These are phyloP conservation scores for Zygosaccharomyces pseudobailii DNA, from an alignment of 1,139 yeast genomes.

Conservation along the genomic window DNA sequence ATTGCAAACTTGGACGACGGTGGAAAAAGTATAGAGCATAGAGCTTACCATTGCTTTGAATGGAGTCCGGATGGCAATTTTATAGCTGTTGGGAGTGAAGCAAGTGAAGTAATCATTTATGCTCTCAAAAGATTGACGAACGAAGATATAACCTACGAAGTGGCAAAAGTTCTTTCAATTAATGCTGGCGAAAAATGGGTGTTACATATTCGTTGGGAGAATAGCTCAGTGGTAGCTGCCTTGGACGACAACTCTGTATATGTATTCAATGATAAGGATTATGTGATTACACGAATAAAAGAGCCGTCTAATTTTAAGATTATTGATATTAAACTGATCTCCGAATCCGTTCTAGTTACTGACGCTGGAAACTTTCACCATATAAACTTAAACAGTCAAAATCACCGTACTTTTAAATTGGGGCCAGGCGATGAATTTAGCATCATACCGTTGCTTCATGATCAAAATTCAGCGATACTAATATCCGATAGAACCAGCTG, in stretches of 20 bases:
- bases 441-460: slow-evolving; percentile 22
- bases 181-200: slow-evolving; percentile 20
- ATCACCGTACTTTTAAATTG: slow-evolving; percentile 7
- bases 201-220: slow-evolving; percentile 20
- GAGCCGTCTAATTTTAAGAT: slow-evolving; percentile 20
- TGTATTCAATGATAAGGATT: neutral
- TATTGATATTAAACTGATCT: slow-evolving; percentile 19
- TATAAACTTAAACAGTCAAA: slow-evolving; percentile 9
- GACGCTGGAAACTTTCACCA: slow-evolving; percentile 18
- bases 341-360: slow-evolving; percentile 15
- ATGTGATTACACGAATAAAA: slow-evolving; percentile 5
- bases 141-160: neutral
- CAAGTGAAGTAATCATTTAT: slow-evolving; percentile 22
- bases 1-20: slow-evolving; percentile 23
- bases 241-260: slow-evolving; percentile 11
- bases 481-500: slow-evolving; percentile 23
- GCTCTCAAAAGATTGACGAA: neutral
- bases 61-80: slow-evolving; percentile 26
- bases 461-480: slow-evolving; percentile 16
- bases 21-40: slow-evolving; percentile 10
- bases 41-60: slow-evolving; percentile 28
- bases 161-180: slow-evolving; percentile 3
- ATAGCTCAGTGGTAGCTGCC: slow-evolving; percentile 10
- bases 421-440: slow-evolving; percentile 18
- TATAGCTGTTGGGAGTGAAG: slow-evolving; percentile 30